Percentiles rank a stretch among this genome's conserved stretches.
Conservation (phyloP, 2,329 filamentous ascomycete genomes). For the Xylaria arbuscula region DNA sequence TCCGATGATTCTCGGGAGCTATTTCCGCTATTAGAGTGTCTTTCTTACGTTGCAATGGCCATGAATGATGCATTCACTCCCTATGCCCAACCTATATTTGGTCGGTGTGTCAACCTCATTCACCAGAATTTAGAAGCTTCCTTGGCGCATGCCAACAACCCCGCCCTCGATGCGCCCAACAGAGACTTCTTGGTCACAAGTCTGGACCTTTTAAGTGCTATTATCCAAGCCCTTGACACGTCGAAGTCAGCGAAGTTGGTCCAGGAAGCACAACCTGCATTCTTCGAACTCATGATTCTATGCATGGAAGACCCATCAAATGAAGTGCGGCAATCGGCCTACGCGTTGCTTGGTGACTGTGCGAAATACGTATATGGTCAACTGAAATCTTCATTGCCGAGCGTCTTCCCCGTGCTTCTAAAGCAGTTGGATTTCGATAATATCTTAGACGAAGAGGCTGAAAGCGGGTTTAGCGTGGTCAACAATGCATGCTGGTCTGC, state of each 20-base stretch:
- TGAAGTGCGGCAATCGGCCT: slow-evolving; percentile 95
- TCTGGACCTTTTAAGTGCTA: slow-evolving; percentile 89
- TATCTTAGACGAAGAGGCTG: slow-evolving; percentile 81
- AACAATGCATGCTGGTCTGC: slow-evolving; percentile 99
- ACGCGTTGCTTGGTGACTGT: slow-evolving; percentile 93
- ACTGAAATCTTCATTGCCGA: slow-evolving; percentile 77
- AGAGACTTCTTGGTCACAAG: slow-evolving; percentile 98
- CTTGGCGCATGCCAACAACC: slow-evolving; percentile 74
- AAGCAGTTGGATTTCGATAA: slow-evolving; percentile 86
- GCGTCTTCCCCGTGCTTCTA: slow-evolving; percentile 83
- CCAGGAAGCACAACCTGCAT: slow-evolving; percentile 77
- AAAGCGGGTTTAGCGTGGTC: slow-evolving; percentile 88
- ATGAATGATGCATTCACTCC: slow-evolving; percentile 84
- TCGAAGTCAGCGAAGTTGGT: slow-evolving; percentile 82
- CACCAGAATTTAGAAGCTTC: slow-evolving; percentile 89
- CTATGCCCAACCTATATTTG: slow-evolving; percentile 88
- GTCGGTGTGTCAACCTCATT: slow-evolving; percentile 89
- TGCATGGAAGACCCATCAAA: slow-evolving; percentile 93
- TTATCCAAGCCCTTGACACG: slow-evolving; percentile 87
- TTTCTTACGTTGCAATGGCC: slow-evolving; percentile 92
- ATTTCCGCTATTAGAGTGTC: slow-evolving; percentile 93
- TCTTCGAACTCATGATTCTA: slow-evolving; percentile 90
- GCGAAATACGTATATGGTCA: slow-evolving; percentile 91
- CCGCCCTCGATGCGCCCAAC: slow-evolving; percentile 80
- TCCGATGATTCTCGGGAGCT: slow-evolving; percentile 90